Evolutionary conservation across 73 alveolate species (phyloP).

Genomic region (Diophrys sp.): DNA sequence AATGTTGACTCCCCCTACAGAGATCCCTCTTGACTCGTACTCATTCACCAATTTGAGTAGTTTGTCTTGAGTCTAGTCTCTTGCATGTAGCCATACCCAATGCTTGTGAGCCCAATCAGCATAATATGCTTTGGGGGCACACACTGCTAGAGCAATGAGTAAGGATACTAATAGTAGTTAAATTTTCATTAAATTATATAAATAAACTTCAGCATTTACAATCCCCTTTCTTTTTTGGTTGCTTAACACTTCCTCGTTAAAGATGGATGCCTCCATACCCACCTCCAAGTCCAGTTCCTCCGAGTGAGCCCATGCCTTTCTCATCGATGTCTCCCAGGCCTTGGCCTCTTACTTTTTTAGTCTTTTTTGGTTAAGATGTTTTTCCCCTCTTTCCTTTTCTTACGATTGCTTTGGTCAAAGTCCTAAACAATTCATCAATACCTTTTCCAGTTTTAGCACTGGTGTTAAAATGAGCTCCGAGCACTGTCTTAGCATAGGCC

Average conservation of each 20-base stretch:
- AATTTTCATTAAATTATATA: too few relatives aligned
- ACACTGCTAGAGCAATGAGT: not conserved
- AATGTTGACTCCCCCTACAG: not conserved
- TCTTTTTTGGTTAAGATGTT: constrained; percentile 7
- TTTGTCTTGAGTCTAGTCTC: not conserved
- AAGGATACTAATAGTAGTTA: too few relatives aligned
- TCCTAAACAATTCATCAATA: constrained; percentile 58
- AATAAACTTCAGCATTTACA: constrained; percentile 3
- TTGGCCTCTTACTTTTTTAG: not conserved
- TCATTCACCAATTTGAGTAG: too few relatives aligned
- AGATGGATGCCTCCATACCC: constrained; percentile 20
- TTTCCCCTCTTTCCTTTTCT: not conserved
- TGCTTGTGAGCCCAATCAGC: constrained; percentile 1
- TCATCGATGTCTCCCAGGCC: constrained; percentile 6
- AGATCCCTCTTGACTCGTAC: not conserved
- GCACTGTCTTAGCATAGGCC: constrained; percentile 63
- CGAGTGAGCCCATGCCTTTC: not conserved
- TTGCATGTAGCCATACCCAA: constrained; percentile 1
- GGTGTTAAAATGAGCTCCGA: constrained; percentile 76
- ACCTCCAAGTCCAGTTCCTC: constrained; percentile 9
- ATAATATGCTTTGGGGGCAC: not conserved
- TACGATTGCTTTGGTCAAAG: constrained; percentile 30
- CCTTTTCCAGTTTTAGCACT: constrained; percentile 86
- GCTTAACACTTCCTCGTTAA: not conserved
- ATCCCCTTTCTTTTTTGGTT: not conserved